Evolutionary conservation across 1,139 yeast genomes (phyloP), one percentile per base, ranked within the genome.

Genomic region (Blastobotrys ciferrii): DNA sequence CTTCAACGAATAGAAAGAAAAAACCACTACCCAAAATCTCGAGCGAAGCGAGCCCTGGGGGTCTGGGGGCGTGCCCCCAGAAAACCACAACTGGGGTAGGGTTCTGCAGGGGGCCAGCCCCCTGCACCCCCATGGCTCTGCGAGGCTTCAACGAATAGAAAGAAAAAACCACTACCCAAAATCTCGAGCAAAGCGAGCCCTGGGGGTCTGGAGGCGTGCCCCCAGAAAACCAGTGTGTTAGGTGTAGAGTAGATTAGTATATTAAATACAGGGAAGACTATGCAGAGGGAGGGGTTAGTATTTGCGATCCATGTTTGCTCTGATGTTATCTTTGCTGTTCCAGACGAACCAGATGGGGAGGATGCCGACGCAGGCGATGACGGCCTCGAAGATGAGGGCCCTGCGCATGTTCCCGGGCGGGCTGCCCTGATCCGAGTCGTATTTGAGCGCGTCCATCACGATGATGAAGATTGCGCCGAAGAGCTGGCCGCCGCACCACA

Each of bases 401-500:
- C 67, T 54, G 31, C 57, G 56, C 69, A 66, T 66, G 45, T 66
- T 66, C 3, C 58, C 63, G 0, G 68, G 67, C 2, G 69, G 69
- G 31, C 51, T 48, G n/a, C 69, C 69, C 28, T 52, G 45, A 37
- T 57, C 51, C 1, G 54, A 51, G 12, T 54, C 53, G 47, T 62
- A 60, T 46, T 63, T 63, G 43, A 67, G 51, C 1, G 66, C 66
- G 49, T 65, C 58, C 70, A 67, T 65, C 38, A 57, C 46, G 15
- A 67, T 64, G 45, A 66, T 65, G 50, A 66, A 63, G 32, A 67
- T 57, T 30, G 66, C 70, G 14, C 71, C 70, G 31, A 66, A 53
- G 3, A 64, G 46, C 53, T 67, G 67, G 17, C 71, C 71, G 12
- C 66, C 66, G 42, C 55, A 57, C 71, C 71, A 67, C 42, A 67